Evolutionary conservation across 1,284 basidiomycete genomes (phyloP).

Genomic region (Bondarzewia mesenterica): DNA sequence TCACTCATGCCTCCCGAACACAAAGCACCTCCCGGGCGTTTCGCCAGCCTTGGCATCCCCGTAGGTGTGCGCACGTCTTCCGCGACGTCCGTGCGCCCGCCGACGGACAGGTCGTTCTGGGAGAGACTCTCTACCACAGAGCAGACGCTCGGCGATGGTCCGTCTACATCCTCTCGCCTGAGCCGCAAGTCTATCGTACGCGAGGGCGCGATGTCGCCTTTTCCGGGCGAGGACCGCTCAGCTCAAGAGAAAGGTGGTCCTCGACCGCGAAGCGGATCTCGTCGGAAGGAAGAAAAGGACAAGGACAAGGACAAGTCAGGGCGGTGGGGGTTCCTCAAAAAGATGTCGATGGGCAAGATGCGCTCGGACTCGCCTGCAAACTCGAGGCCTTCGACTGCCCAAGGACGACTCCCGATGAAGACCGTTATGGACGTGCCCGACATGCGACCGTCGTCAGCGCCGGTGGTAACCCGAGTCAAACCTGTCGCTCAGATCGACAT

Average conservation of each 20-base stretch:
- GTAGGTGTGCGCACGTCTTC: constrained; percentile 25
- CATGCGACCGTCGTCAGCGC: constrained; percentile 6
- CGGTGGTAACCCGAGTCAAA: not conserved
- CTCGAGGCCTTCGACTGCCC: constrained; percentile 23
- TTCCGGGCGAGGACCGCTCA: constrained; percentile 6
- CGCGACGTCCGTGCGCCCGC: constrained; percentile 33
- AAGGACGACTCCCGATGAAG: constrained; percentile 8
- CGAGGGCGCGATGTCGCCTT: constrained; percentile 16
- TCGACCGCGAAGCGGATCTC: constrained; percentile 16
- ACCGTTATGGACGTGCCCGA: not conserved
- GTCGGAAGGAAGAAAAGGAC: constrained; percentile 30
- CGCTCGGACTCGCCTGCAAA: constrained; percentile 41
- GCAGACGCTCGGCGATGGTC: not conserved
- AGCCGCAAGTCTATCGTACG: not conserved
- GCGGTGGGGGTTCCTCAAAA: constrained; percentile 91
- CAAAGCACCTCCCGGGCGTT: constrained; percentile 40
- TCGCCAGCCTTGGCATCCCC: constrained; percentile 58
- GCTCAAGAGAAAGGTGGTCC: constrained; percentile 19
- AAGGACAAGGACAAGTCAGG: constrained; percentile 42
- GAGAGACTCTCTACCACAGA: constrained; percentile 5
- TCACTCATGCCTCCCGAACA: constrained; percentile 18
- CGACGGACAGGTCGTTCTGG: constrained; percentile 31
- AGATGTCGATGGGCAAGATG: constrained; percentile 93
- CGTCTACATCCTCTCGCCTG: not conserved
- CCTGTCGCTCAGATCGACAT: not conserved